These are phyloP conservation scores for Combretum micranthum DNA, from an alignment of 345 rosid species.

Conservation along the genomic window DNA sequence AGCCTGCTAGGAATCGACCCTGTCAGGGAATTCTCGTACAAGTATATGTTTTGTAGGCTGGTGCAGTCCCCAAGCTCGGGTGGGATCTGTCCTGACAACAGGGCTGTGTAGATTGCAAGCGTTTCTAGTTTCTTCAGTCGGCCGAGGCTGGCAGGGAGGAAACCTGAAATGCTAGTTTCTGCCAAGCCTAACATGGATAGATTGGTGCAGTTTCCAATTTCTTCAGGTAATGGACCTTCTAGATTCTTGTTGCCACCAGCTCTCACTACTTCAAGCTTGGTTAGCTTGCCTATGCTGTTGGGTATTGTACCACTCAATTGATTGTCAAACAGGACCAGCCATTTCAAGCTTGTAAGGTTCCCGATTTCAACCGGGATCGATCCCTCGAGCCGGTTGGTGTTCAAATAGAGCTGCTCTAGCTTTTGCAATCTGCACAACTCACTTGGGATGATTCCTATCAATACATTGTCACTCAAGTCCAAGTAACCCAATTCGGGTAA, in stretches of 20 bases:
- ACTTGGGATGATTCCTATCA: conserved; percentile 56
- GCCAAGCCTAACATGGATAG: conserved; percentile 65
- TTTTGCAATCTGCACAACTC: conserved; percentile 48
- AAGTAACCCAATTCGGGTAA: conserved; percentile 29
- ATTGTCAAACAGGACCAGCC: conserved; percentile 59
- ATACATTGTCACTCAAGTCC: conserved; percentile 65
- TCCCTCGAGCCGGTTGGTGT: conserved; percentile 58
- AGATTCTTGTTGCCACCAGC: conserved; percentile 86
- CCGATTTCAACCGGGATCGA: conserved; percentile 52
- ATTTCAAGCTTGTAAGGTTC: conserved; percentile 43
- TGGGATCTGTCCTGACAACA: conserved; percentile 72
- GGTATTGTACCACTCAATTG: conserved; percentile 65
- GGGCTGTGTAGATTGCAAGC: conserved; percentile 64
- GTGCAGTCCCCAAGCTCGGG: conserved; percentile 69
- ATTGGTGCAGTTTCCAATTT: conserved; percentile 64
- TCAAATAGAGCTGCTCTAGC: conserved; percentile 52
- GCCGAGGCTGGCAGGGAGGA: conserved; percentile 68
- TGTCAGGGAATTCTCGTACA: conserved; percentile 66
- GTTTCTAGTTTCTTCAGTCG: conserved; percentile 57
- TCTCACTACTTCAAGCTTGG: conserved; percentile 50
- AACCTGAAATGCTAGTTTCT: conserved; percentile 80
- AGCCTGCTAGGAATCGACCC: conserved; percentile 62
- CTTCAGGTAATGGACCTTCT: conserved; percentile 58
- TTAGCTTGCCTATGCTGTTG: conserved; percentile 43
- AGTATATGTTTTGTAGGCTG: conserved; percentile 60